phyloP scores from a whole-genome alignment of 768 basidiomycete species.

The Suillus luteus region DNA sequence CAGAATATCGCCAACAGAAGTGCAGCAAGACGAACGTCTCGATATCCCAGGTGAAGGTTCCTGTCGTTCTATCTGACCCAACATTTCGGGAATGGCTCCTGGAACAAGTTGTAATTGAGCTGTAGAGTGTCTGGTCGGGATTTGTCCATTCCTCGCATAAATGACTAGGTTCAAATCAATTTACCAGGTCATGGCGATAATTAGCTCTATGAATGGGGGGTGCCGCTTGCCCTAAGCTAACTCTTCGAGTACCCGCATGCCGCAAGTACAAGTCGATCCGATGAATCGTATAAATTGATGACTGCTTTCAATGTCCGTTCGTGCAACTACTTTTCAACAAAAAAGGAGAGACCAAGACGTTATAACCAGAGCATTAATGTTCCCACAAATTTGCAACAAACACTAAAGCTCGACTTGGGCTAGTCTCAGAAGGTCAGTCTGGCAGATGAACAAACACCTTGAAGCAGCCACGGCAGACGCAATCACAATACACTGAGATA shows the following conservation, averaged over 20 bases:
- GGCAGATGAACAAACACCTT: background rate
- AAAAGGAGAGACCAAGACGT: background rate
- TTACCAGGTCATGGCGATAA: background rate
- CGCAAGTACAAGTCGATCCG: too few relatives aligned
- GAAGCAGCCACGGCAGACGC: background rate
- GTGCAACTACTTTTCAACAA: background rate
- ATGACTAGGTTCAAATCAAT: background rate
- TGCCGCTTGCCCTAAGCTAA: too few relatives aligned
- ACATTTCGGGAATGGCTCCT: slow-evolving; percentile 11
- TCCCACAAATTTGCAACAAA: background rate
- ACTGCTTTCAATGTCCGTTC: background rate
- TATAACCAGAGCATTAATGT: background rate
- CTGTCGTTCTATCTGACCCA: slow-evolving; percentile 11
- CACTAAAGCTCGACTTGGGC: background rate
- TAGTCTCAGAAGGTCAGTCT: background rate
- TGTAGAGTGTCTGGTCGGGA: background rate
- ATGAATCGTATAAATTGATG: background rate
- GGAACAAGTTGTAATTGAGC: slow-evolving; percentile 8
- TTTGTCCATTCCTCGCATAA: background rate
- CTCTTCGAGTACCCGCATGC: too few relatives aligned
- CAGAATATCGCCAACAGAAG: slow-evolving; percentile 14
- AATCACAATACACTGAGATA: background rate
- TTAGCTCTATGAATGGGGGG: too few relatives aligned
- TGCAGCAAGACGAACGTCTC: background rate
- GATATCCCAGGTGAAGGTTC: slow-evolving; percentile 16